These are phyloP conservation scores for Camellia japonica DNA, from an alignment of 148 eudicot species.

Conservation along the genomic window DNA sequence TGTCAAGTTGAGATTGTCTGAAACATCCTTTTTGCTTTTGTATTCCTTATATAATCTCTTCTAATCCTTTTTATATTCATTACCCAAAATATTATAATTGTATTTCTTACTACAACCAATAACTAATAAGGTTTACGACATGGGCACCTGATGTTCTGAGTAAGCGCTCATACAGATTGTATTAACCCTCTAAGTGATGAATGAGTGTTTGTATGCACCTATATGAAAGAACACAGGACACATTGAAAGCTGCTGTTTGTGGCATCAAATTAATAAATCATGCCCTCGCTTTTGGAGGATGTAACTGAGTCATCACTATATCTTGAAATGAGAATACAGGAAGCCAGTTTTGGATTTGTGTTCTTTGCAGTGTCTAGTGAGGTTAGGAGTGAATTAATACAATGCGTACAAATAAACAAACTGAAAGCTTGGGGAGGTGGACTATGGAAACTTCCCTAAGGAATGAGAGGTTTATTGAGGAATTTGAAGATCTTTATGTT, in stretches of 20 bases:
- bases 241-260: neutral
- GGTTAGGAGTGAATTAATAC: too few species aligned
- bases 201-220: neutral
- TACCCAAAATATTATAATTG: neutral
- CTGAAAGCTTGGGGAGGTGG: neutral
- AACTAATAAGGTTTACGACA: neutral
- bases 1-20: neutral
- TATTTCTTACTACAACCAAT: neutral
- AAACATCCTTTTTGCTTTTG: neutral
- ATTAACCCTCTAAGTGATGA: neutral
- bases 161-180: neutral
- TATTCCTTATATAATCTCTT: neutral
- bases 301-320: too few species aligned
- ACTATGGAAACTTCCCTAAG: neutral
- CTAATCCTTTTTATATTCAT: neutral
- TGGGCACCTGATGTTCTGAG: neutral
- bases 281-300: neutral
- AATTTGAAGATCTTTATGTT: neutral
- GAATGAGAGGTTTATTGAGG: neutral
- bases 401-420: too few species aligned
- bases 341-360: neutral
- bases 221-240: neutral
- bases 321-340: neutral
- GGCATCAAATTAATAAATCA: neutral
- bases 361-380: too few species aligned